Base-by-base conservation (phyloP, 2,329 filamentous ascomycete genomes). In the Penicillium sp. region DNA sequence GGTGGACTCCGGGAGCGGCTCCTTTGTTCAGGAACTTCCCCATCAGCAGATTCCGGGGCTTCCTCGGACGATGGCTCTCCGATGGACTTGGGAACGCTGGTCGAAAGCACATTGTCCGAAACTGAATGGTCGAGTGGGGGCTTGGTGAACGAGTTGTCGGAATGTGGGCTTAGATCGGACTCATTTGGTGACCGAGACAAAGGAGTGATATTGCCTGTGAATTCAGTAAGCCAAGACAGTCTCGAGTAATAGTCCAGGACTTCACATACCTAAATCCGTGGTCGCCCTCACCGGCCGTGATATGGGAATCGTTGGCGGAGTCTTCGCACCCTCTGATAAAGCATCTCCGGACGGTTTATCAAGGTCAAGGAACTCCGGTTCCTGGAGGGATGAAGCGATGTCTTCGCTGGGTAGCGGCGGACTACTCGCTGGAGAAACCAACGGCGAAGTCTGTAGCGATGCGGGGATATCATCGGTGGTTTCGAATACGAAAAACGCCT, bases 401-500 rank as follows among this genome's bases (percentile, higher is more conserved):
- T 65, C 60, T 50, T 71, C 68, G 44, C 64, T 66, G 20, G 64
- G 61, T 25, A 67, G 64, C 39, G 68, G 83, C 18, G 94, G 94
- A 66, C 92, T 96, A 48, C 84, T 83, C n/a, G 85, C 87, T 5
- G 94, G 94, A 22, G 92, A 96, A 46, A 95, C 89, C 46, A 97
- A 79, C 30, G 94, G 94, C 43, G 92, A 97, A 1, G 94, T 99
- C 75, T 97, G 94, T 67, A 97, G 77, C 50, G 88, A 90, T 70
- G 89, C 88, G n/a, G 94, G 94, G 53, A 99, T 94, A 64, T 85
- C 87, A 62, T 92, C 90, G 47, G 87, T 88, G 8, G 94, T 99
- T 76, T 97, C 91, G 67, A 99, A 97, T 58, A 99, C 91, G 73
- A 99, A 99, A 76, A 99, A 99, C 24, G 94, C 94, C 76, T 99